Evolutionary conservation across 163 green algal species (phyloP), one percentile per base, ranked within the genome.

Genomic region (Scenedesmus sp.): DNA sequence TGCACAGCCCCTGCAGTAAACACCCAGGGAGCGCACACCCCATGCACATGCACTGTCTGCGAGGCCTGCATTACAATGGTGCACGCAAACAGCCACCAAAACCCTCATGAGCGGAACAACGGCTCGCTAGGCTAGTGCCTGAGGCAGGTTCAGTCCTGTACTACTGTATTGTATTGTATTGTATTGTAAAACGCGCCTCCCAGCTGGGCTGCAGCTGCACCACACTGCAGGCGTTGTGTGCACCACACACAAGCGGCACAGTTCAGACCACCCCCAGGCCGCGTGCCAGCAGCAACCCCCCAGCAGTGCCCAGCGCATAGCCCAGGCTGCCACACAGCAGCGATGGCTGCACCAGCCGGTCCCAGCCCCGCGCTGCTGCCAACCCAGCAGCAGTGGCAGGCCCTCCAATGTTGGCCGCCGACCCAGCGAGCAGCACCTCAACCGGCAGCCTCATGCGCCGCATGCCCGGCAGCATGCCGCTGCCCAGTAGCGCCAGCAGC

Each of bases 361-460:
- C 24, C 94, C 94, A 96, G 44, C 94, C 94, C 42, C 89, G 79
- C 24, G 89, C 87, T 3, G 83, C 78, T 3, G 93, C 94, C 88
- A 95, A 92, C 51, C 81, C 94, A 83, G 92, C 92, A 1, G 95
- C 96, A 16, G 96, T 98, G 6, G 94, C 95, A 13, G 95, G 92
- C 33, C 96, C 96, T 3, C 96, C 96, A 51, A 98, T 95, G 90
- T 95, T 95, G 33, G 95, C 93, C 37, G 97, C 97, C 79, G 89
- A 95, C 1, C 93, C 96, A 37, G 96, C 80, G 53, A 93, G 37
- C 79, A 91, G 65, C 80, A 73, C 59, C 10, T 76, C 51, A 18
- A 16, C 9, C 7, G 92, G 92, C 86, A 95, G 82, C 13, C 88
- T 33, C 86, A 95, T 51, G 51, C 86, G 3, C 2, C 40, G 35